Percentiles rank a stretch among this genome's conserved stretches.
These are phyloP conservation scores for Alternaria angustiovoidea DNA, from an alignment of 2,329 filamentous ascomycete genomes.

Conservation along the genomic window DNA sequence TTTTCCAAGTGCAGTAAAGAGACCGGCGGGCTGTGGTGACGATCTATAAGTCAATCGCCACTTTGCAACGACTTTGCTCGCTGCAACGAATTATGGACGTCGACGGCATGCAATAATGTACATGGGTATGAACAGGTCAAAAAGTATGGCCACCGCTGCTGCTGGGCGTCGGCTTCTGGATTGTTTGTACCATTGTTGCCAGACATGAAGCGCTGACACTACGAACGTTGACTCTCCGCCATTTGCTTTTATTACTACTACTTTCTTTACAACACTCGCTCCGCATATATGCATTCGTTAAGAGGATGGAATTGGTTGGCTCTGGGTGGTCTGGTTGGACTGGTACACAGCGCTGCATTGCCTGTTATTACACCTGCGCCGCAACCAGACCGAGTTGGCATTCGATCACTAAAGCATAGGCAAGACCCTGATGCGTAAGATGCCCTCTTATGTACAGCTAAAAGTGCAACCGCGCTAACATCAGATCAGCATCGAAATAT, in stretches of 20 bases:
- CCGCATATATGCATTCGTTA: slow-evolving; percentile 37
- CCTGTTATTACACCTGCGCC: slow-evolving; percentile 44
- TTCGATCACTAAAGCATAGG: slow-evolving; percentile 25
- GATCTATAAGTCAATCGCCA: slow-evolving; percentile 33
- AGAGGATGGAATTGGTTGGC: slow-evolving; percentile 25
- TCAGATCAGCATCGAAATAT: slow-evolving; percentile 40
- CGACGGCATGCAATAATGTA: slow-evolving; percentile 9
- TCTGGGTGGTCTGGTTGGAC: slow-evolving; percentile 17
- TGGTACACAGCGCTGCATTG: slow-evolving; percentile 21
- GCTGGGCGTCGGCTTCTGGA: slow-evolving; percentile 7
- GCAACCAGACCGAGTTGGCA: slow-evolving; percentile 10
- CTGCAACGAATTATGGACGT: slow-evolving; percentile 21
- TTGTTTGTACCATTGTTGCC: slow-evolving; percentile 4
- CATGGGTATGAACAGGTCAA: slow-evolving; percentile 29
- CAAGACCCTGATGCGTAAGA: slow-evolving; percentile 46
- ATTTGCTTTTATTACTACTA: slow-evolving; percentile 10
- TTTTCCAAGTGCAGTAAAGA: slow-evolving; percentile 23
- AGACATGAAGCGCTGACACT: slow-evolving; percentile 25
- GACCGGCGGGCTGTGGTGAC: slow-evolving; percentile 31
- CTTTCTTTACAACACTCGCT: slow-evolving; percentile 23
- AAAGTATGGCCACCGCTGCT: slow-evolving; percentile 21
- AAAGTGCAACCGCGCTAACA: slow-evolving; percentile 13
- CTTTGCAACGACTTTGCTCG: slow-evolving; percentile 21
- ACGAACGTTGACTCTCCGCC: slow-evolving; percentile 6
- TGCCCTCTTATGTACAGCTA: neutral